Percentiles rank a stretch among this genome's conserved stretches.
Conservation (phyloP, 2,329 filamentous ascomycete species). For the Dactylellina parvicollis region DNA sequence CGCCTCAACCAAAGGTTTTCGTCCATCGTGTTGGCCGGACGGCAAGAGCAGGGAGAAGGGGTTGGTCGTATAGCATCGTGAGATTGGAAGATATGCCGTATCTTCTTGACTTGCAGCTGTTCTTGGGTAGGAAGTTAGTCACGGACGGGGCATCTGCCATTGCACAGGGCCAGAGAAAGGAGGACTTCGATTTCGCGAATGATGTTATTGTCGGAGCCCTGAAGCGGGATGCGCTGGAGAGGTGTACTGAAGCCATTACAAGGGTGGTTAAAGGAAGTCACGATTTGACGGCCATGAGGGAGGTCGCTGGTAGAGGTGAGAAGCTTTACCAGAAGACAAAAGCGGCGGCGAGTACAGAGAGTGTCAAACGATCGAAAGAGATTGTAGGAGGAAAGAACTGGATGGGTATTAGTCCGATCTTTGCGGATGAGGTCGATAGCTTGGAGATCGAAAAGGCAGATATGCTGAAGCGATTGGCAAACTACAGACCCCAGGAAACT, state of each 20-base stretch:
- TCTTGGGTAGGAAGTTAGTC: constrained; percentile 84
- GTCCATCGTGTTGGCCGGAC: constrained; percentile 96
- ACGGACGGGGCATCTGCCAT: constrained; percentile 72
- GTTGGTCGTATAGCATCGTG: constrained; percentile 95
- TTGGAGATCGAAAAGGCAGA: constrained; percentile 78
- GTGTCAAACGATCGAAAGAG: constrained; percentile 85
- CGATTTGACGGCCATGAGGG: constrained; percentile 76
- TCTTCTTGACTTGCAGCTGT: constrained; percentile 90
- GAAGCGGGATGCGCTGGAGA: constrained; percentile 76
- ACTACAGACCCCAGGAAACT: constrained; percentile 88
- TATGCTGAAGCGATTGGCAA: constrained; percentile 88
- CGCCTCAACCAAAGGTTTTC: constrained; percentile 94
- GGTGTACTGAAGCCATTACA: constrained; percentile 81
- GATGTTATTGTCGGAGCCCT: constrained; percentile 85
- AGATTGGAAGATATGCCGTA: constrained; percentile 90
- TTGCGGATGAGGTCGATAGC: constrained; percentile 74
- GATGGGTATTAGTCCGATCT: constrained; percentile 80
- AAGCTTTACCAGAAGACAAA: constrained; percentile 90
- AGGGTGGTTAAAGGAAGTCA: constrained; percentile 78
- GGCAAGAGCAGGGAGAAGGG: constrained; percentile 87
- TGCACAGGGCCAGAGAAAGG: constrained; percentile 66
- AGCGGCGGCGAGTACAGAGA: constrained; percentile 88
- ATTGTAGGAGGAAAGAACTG: constrained; percentile 76
- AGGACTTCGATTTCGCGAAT: constrained; percentile 71
- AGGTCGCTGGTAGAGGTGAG: constrained; percentile 85